Evolutionary conservation across 2,329 filamentous ascomycete genomes (phyloP).

Genomic region (Neopestalotiopsis clavispora): DNA sequence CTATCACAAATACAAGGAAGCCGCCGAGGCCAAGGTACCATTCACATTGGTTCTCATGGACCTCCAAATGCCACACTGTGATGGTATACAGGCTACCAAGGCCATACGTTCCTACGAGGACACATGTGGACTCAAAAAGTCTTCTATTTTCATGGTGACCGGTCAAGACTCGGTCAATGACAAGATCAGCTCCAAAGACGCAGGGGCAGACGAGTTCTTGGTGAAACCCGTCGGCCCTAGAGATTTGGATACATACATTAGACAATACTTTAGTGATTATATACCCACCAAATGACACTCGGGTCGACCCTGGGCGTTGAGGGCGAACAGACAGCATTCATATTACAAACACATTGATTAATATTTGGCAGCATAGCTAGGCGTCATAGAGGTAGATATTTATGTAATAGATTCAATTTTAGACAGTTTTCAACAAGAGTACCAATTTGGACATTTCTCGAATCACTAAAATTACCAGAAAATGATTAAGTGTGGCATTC

Average conservation of each 20-base stretch:
- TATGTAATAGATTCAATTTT: too few species aligned
- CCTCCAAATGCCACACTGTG: slow-evolving; percentile 18
- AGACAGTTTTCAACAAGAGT: too few species aligned
- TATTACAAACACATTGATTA: not conserved
- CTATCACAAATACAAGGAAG: slow-evolving; percentile 1
- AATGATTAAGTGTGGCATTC: not conserved
- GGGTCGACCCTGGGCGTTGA: not conserved
- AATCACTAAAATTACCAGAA: not conserved
- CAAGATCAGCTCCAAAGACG: slow-evolving; percentile 7
- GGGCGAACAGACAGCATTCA: not conserved
- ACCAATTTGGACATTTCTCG: too few species aligned
- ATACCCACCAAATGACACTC: not conserved
- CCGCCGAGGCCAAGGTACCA: slow-evolving; percentile 6
- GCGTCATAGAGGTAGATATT: too few species aligned
- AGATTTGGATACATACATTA: slow-evolving; percentile 14
- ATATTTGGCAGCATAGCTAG: not conserved
- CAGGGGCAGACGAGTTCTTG: slow-evolving; percentile 18
- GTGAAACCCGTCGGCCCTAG: slow-evolving; percentile 18
- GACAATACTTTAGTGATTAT: slow-evolving; percentile 5
- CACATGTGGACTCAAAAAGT: not conserved
- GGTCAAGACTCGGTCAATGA: slow-evolving; percentile 18
- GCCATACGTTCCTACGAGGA: slow-evolving; percentile 17
- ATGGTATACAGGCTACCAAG: slow-evolving; percentile 17
- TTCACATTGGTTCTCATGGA: slow-evolving; percentile 19
- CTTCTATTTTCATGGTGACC: slow-evolving; percentile 16